A percentile compares a stretch with the other conserved stretches of the same genome.
Conservation (phyloP, 176 grass and related monocot genomes). For the Elymus sibiricus region DNA sequence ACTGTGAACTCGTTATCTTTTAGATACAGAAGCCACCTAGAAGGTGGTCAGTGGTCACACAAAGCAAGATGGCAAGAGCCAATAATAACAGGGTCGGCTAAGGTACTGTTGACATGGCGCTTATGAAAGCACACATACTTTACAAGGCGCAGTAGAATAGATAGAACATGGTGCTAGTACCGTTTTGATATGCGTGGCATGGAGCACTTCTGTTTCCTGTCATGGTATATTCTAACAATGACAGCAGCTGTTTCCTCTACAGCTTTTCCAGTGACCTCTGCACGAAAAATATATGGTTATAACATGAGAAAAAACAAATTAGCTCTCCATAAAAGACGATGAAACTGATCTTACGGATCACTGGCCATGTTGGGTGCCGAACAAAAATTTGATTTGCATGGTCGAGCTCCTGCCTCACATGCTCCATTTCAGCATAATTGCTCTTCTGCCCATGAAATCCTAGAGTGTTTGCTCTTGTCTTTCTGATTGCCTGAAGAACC, state of each 20-base stretch:
- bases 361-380: constrained; percentile 77
- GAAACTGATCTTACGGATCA: constrained; percentile 65
- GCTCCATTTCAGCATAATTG: constrained; percentile 95
- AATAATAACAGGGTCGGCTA: not conserved
- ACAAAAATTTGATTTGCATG: constrained; percentile 69
- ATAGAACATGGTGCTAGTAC: constrained; percentile 62
- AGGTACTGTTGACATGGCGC: not conserved
- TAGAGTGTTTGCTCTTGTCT: constrained; percentile 73
- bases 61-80: not conserved
- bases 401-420: constrained; percentile 69
- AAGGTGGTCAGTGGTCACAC: constrained; percentile 24
- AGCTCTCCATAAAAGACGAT: not conserved
- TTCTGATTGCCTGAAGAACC: constrained; percentile 88
- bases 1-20: constrained; percentile 5
- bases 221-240: constrained; percentile 75
- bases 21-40: constrained; percentile 40
- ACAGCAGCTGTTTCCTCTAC: constrained; percentile 97
- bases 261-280: constrained; percentile 96
- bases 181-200: constrained; percentile 95
- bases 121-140: constrained; percentile 18
- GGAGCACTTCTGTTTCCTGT: constrained; percentile 75
- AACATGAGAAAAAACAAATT: constrained; percentile 19
- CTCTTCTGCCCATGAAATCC: constrained; percentile 59
- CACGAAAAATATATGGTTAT: constrained; percentile 15
- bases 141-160: constrained; percentile 34